phyloP scores from a whole-genome alignment of 1,284 basidiomycete species.

The Megacollybia platyphylla region DNA sequence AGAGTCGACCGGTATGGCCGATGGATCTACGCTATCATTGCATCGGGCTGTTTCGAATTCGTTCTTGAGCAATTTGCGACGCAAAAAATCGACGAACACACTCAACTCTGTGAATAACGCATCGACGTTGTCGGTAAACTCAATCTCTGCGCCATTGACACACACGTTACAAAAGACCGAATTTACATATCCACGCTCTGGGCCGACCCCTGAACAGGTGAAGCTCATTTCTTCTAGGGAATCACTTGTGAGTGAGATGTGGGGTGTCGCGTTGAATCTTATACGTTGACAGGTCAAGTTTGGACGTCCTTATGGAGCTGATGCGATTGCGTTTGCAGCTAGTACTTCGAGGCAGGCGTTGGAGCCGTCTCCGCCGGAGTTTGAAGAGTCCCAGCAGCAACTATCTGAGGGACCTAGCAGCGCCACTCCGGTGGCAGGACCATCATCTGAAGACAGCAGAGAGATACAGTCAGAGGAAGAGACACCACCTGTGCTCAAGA shows the following conservation, averaged over 20 bases:
- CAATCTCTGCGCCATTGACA: slow-evolving; percentile 37
- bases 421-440: too few species aligned
- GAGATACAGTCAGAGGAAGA: too few species aligned
- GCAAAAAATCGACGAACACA: slow-evolving; percentile 23
- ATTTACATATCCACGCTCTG: slow-evolving; percentile 35
- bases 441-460: too few species aligned
- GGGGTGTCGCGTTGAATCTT: too few species aligned
- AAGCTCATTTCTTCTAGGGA: slow-evolving; percentile 36
- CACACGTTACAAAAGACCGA: slow-evolving; percentile 37
- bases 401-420: too few species aligned
- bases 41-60: slow-evolving; percentile 9
- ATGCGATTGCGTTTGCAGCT: slow-evolving; percentile 34
- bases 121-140: slow-evolving; percentile 33
- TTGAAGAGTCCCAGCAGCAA: slow-evolving; percentile 12
- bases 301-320: slow-evolving; percentile 37
- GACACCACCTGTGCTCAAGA: too few species aligned
- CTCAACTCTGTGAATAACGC: slow-evolving; percentile 20
- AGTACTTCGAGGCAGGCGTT: slow-evolving; percentile 21
- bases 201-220: slow-evolving; percentile 40
- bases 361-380: slow-evolving; percentile 20
- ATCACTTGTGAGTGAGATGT: slow-evolving; percentile 16
- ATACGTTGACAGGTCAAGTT: slow-evolving; percentile 17
- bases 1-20: not conserved
- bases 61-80: slow-evolving; percentile 21
- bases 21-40: not conserved